A percentile compares a stretch with the other conserved stretches of the same genome.
These are phyloP conservation scores for Vaccinium darrowii DNA, from an alignment of 148 eudicot genomes.

Conservation along the genomic window DNA sequence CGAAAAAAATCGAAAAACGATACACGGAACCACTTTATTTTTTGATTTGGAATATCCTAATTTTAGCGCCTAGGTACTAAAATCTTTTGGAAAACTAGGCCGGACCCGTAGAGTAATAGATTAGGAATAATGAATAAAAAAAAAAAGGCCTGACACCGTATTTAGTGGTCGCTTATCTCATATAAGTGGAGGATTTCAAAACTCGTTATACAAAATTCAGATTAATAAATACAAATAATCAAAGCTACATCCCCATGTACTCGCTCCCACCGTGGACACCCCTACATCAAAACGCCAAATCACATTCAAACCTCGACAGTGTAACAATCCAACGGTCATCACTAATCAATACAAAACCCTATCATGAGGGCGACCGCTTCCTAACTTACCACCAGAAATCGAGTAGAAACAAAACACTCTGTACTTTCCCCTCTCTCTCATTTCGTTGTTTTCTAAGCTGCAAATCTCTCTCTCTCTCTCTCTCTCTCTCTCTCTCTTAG, in stretches of 20 bases:
- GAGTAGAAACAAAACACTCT: slow-evolving; percentile 7
- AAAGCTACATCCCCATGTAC: neutral
- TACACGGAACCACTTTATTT: no score
- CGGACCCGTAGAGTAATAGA: no score
- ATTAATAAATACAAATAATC: neutral
- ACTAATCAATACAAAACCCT: neutral
- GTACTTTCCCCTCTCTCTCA: slow-evolving; percentile 12
- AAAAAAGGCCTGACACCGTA: neutral
- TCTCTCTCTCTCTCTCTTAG: neutral
- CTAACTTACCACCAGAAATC: slow-evolving; percentile 1
- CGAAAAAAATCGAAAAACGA: no score
- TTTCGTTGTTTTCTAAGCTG: slow-evolving; percentile 28
- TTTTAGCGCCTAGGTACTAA: no score
- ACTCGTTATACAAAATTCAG: no score
- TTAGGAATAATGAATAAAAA: no score
- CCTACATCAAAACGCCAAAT: neutral
- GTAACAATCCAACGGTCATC: neutral
- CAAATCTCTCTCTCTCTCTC: neutral
- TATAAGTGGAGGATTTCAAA: no score
- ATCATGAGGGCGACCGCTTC: slow-evolving; percentile 8
- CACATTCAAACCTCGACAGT: neutral
- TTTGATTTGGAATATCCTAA: no score
- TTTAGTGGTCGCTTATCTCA: neutral
- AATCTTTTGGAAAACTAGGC: no score
- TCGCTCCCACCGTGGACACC: neutral